These are phyloP conservation scores for Eucalyptus dawsonii DNA, from an alignment of 345 rosid species.

Conservation along the genomic window DNA sequence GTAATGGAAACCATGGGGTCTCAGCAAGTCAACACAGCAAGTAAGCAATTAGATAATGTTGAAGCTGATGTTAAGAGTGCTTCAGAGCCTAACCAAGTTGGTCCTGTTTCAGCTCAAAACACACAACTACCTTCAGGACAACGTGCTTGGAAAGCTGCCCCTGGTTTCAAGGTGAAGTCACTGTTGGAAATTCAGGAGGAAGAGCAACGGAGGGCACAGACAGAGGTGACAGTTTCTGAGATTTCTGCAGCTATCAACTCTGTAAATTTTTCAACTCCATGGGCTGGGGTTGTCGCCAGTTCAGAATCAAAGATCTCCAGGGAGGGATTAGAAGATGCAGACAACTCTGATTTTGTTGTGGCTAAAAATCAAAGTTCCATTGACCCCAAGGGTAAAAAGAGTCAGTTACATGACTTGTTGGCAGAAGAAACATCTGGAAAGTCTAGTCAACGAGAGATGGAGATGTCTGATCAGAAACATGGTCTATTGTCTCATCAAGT, in stretches of 20 bases:
- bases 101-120: slow-evolving; percentile 11
- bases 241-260: slow-evolving; percentile 22
- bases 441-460: slow-evolving; percentile 34
- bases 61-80: slow-evolving; percentile 21
- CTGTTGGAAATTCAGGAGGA: slow-evolving; percentile 95
- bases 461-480: slow-evolving; percentile 11
- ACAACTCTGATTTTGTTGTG: slow-evolving; percentile 10
- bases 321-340: slow-evolving; percentile 31
- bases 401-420: slow-evolving; percentile 60
- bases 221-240: slow-evolving; percentile 48
- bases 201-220: slow-evolving; percentile 63
- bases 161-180: slow-evolving; percentile 89
- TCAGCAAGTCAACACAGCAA: slow-evolving; percentile 2
- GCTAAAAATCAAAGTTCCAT: slow-evolving; percentile 32
- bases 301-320: slow-evolving; percentile 33
- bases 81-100: background rate
- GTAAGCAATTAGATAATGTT: slow-evolving; percentile 10
- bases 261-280: slow-evolving; percentile 36
- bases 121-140: slow-evolving; percentile 23
- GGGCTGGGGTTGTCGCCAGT: slow-evolving; percentile 64
- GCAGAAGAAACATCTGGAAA: slow-evolving; percentile 56
- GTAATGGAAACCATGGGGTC: slow-evolving; percentile 17
- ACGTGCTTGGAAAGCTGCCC: slow-evolving; percentile 96
- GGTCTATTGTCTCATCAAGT: slow-evolving; percentile 11
- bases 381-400: slow-evolving; percentile 37